Evolutionary conservation across 441 rosid species (phyloP).

Genomic region (Erodium trifolium): DNA sequence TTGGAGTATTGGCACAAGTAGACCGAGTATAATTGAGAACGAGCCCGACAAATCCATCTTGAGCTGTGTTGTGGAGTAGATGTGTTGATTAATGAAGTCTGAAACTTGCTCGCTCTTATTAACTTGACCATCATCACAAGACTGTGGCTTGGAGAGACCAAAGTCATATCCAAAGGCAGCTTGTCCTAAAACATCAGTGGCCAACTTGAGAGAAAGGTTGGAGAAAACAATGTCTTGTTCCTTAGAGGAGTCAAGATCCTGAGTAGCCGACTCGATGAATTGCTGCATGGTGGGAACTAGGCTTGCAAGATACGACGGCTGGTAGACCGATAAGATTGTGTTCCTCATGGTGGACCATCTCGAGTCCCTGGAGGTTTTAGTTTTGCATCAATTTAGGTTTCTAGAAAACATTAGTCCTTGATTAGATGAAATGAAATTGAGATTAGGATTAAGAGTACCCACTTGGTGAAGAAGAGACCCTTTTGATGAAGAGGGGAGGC

Average conservation of each 20-base stretch:
- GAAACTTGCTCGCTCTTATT: constrained; percentile 36
- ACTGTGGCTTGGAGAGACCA: constrained; percentile 49
- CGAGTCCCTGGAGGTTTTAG: constrained; percentile 42
- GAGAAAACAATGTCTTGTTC: constrained; percentile 54
- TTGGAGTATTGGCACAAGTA: constrained; percentile 71
- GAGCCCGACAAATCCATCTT: constrained; percentile 95
- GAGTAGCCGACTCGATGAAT: constrained; percentile 55
- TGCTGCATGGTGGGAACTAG: constrained; percentile 74
- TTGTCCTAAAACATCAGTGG: constrained; percentile 83
- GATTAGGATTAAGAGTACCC: background rate
- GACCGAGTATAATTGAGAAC: constrained; percentile 64
- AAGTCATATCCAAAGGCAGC: constrained; percentile 90
- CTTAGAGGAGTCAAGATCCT: constrained; percentile 32
- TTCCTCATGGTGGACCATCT: constrained; percentile 90
- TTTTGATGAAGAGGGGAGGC: constrained; percentile 93
- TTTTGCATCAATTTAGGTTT: too few relatives aligned
- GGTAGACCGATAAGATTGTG: constrained; percentile 76
- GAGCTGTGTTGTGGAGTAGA: constrained; percentile 87
- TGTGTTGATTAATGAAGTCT: constrained; percentile 69
- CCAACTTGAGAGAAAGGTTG: constrained; percentile 61
- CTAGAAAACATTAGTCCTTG: too few relatives aligned
- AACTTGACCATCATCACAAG: constrained; percentile 21
- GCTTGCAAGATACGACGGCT: constrained; percentile 80
- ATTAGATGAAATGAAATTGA: background rate
- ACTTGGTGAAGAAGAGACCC: constrained; percentile 95